These are phyloP conservation scores for Cymbidium sinense DNA, from an alignment of 106 monocot genomes.

Conservation along the genomic window DNA sequence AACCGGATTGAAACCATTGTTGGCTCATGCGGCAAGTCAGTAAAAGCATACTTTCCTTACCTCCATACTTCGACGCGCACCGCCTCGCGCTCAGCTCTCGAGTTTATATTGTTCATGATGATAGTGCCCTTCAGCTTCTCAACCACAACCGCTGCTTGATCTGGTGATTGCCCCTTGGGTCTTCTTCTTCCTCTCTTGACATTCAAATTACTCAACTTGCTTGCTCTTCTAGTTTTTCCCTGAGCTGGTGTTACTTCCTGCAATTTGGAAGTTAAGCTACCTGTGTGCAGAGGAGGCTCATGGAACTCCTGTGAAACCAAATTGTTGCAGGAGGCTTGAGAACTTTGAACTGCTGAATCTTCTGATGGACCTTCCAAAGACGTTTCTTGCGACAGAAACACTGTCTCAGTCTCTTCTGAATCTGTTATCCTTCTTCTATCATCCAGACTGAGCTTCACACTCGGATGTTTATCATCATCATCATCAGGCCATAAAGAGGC, in stretches of 20 bases:
- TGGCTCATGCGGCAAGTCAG: background rate
- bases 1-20: background rate
- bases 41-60: background rate
- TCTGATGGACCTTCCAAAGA: background rate
- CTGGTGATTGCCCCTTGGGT: background rate
- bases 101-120: conserved; percentile 5
- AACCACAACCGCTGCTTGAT: background rate
- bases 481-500: background rate
- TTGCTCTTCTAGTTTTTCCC: background rate
- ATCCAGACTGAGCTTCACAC: background rate
- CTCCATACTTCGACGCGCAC: conserved; percentile 6
- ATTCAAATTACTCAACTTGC: conserved; percentile 6
- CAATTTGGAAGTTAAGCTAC: background rate
- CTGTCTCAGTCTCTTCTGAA: background rate
- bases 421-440: background rate
- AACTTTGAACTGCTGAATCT: background rate
- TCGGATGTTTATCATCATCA: background rate
- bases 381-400: background rate
- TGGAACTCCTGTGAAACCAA: background rate
- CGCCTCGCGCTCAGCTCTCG: background rate
- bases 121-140: background rate
- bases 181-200: background rate
- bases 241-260: background rate
- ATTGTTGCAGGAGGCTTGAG: background rate
- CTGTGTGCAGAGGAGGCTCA: background rate